phyloP scores from a whole-genome alignment of 441 rosid species.

The Pelargonium cotyledonis region DNA sequence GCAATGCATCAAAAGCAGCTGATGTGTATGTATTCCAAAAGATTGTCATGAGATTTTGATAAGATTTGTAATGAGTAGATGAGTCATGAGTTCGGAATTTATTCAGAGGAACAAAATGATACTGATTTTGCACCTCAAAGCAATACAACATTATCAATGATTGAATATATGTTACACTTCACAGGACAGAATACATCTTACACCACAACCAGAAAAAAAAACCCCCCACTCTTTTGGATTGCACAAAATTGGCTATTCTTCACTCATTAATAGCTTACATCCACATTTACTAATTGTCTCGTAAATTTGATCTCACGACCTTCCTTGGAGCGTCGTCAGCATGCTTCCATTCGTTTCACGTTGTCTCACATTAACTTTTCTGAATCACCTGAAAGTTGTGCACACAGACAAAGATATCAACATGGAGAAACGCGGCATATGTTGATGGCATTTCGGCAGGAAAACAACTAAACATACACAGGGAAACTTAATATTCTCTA shows the following conservation, averaged over 20 bases:
- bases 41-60: neutral
- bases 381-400: no score
- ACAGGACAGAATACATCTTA: neutral
- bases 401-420: no score
- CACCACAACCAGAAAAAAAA: neutral
- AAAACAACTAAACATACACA: no score
- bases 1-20: no score
- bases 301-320: neutral
- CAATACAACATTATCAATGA: conserved; percentile 14
- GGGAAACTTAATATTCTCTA: no score
- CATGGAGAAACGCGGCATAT: no score
- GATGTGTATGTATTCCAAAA: no score
- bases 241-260: neutral
- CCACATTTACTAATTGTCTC: neutral
- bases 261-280: neutral
- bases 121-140: conserved; percentile 7
- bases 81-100: no score
- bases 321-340: neutral
- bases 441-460: no score
- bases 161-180: neutral
- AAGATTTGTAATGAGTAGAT: no score
- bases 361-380: no score
- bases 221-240: neutral
- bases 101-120: neutral
- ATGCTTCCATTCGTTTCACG: neutral